Conservation (phyloP, 2,329 filamentous ascomycete species). For the Pseudogymnoascus pannorum region DNA sequence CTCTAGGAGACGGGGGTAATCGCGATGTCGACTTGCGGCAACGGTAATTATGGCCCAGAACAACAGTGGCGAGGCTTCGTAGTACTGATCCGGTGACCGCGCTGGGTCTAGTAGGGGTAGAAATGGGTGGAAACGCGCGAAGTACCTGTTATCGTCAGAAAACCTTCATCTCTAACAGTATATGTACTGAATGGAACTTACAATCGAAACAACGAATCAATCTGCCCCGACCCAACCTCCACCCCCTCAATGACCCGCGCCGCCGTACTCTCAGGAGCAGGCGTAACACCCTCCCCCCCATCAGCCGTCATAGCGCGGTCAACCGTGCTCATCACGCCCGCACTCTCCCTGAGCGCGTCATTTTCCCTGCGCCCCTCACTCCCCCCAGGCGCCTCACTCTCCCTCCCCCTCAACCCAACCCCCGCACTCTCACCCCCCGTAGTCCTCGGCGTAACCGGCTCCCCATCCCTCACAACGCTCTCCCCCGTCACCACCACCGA, state of each 20-base stretch:
- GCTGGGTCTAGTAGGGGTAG: slow-evolving; percentile 14
- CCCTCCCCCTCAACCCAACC: neutral
- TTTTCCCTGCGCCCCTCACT: neutral
- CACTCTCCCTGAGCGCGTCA: neutral
- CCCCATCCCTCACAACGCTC: neutral
- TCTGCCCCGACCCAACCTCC: slow-evolving; percentile 5
- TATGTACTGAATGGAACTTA: too few species aligned
- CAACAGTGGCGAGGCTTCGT: slow-evolving; percentile 9
- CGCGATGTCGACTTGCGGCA: slow-evolving; percentile 15
- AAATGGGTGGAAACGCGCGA: slow-evolving; percentile 15
- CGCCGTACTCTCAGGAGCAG: neutral
- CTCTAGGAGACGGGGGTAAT: slow-evolving; percentile 13
- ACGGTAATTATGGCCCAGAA: slow-evolving; percentile 18
- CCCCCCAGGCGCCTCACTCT: neutral
- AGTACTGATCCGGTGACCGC: slow-evolving; percentile 16
- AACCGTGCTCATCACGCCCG: neutral
- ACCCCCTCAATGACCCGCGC: slow-evolving; percentile 11
- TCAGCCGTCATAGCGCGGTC: neutral
- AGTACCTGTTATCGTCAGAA: slow-evolving; percentile 13
- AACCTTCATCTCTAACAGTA: too few species aligned
- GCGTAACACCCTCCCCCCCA: neutral
- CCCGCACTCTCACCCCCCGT: neutral
- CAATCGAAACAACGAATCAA: slow-evolving; percentile 14
- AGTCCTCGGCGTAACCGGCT: slow-evolving; percentile 4
- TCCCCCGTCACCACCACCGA: neutral